These are phyloP conservation scores for Coprinopsis cinerea DNA, from an alignment of 768 basidiomycete species.

Conservation along the genomic window DNA sequence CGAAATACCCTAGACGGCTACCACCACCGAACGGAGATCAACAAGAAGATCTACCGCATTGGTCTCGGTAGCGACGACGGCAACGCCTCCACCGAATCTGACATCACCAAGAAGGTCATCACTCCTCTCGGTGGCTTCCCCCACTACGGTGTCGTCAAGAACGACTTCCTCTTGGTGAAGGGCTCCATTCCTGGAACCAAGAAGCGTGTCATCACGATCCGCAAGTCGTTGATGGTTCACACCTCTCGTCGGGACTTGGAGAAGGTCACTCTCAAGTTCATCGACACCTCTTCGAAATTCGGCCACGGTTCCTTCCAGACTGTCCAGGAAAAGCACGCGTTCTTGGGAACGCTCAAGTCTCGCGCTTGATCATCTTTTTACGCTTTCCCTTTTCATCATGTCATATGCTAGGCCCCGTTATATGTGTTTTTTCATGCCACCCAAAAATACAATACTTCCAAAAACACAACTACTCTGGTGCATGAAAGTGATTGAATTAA, in stretches of 20 bases:
- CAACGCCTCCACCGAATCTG: conserved; percentile 92
- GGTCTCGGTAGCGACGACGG: conserved; percentile 69
- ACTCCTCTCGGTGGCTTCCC: conserved; percentile 99
- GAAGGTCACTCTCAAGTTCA: conserved; percentile 97
- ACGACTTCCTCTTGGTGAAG: conserved; percentile 97
- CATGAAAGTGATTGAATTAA: conserved; percentile 1
- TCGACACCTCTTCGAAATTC: conserved; percentile 97
- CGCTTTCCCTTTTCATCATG: conserved; percentile 37
- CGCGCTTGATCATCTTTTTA: conserved; percentile 50
- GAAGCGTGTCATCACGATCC: conserved; percentile 96
- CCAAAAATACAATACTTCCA: conserved; percentile 7
- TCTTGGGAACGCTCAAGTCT: conserved; percentile 88
- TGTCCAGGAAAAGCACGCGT: conserved; percentile 91
- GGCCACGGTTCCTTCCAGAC: conserved; percentile 98
- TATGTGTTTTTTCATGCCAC: conserved; percentile 11
- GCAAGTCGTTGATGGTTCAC: conserved; percentile 95
- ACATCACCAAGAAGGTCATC: conserved; percentile 89
- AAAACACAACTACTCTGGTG: conserved; percentile 1
- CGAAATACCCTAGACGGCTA: conserved; percentile 60
- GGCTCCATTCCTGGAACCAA: conserved; percentile 93
- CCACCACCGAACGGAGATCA: conserved; percentile 95
- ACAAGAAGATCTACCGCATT: conserved; percentile 99
- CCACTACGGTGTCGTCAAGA: conserved; percentile 97
- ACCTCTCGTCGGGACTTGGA: conserved; percentile 94
- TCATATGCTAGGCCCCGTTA: conserved; percentile 22